Base-by-base conservation (phyloP, 192 early-diverging fungal species). In the Coemansia sp. region DNA sequence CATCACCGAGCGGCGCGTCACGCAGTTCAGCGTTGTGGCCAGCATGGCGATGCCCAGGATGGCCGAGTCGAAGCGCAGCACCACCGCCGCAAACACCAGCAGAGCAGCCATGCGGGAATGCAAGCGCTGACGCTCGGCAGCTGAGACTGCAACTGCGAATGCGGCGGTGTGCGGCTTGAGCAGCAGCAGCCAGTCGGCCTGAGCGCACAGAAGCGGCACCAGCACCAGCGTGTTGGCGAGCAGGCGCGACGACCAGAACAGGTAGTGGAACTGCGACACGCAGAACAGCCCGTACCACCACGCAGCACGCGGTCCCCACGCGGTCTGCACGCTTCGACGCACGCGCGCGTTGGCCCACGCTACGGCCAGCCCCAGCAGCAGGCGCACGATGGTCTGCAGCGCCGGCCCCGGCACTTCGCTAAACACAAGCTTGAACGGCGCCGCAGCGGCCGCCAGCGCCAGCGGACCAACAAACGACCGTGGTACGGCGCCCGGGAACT, bases 401-500 rank as follows among this genome's bases (percentile, higher is more conserved):
- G 41, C 26, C 18, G 65, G 33, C 4, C 71, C 38, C n/a, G n/a
- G n/a, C n/a, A n/a, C n/a, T n/a, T n/a, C n/a, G 7, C 30, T 29
- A 15, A 15, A 37, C 10, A 55, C 10, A 9, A 57, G 44, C 38
- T 68, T 71, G 56, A 34, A 55, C 49, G 55, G 60, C n/a, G 45
- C 79, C 18, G 38, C 53, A 50, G 51, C 59, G 41, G 52, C 74
- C 0, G 74, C 60, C 7, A 95, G 22, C n/a, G 81, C 10, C 34
- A 91, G 57, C 5, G 95, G 87, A 13, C 91, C 92, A 26, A 95
- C 45, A 62, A 95, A 98, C 18, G 93, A 91, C 29, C 95, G 78
- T 43, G 95, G 95, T 9, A 98, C 94, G 17, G 93, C 95, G 24
- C 95, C 95, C 2, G 95, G 94, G 64, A 93, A 98, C 38, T 80